These are phyloP conservation scores for Ilex aquifolium DNA, from an alignment of 257 asterid species.

Conservation along the genomic window DNA sequence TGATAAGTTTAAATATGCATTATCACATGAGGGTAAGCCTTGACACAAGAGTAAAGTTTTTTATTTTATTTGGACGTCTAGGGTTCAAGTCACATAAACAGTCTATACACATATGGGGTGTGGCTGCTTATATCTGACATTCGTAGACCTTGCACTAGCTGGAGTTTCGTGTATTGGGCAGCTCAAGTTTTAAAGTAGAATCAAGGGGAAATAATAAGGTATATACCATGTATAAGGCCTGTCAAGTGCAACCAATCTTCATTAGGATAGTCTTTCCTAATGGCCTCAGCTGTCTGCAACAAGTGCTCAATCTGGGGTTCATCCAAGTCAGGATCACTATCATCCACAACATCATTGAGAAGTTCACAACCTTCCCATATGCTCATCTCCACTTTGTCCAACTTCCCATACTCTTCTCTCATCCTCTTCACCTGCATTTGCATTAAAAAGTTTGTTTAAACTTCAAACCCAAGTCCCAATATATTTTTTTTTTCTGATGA, in stretches of 20 bases:
- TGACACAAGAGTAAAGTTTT: too few relatives aligned
- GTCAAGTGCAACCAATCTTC: constrained; percentile 49
- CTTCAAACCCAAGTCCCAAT: background rate
- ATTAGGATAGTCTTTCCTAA: constrained; percentile 37
- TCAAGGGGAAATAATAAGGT: background rate
- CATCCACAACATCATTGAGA: constrained; percentile 37
- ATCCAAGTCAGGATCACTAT: constrained; percentile 47
- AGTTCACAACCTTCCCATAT: constrained; percentile 53
- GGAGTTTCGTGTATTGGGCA: too few relatives aligned
- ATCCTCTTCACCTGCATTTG: constrained; percentile 24
- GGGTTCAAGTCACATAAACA: too few relatives aligned
- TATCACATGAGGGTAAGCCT: too few relatives aligned
- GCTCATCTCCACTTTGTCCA: constrained; percentile 38
- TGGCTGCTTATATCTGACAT: too few relatives aligned
- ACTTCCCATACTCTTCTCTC: constrained; percentile 24
- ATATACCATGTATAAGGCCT: constrained; percentile 37
- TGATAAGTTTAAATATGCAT: too few relatives aligned
- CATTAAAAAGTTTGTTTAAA: background rate
- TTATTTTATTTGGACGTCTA: too few relatives aligned
- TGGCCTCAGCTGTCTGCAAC: constrained; percentile 47
- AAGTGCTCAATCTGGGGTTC: constrained; percentile 46
- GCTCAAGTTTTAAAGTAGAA: background rate
- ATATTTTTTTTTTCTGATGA: too few relatives aligned
- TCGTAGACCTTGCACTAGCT: too few relatives aligned
- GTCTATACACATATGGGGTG: too few relatives aligned